phyloP scores from a whole-genome alignment of 768 basidiomycete genomes.

The Tephrocybe sp. region DNA sequence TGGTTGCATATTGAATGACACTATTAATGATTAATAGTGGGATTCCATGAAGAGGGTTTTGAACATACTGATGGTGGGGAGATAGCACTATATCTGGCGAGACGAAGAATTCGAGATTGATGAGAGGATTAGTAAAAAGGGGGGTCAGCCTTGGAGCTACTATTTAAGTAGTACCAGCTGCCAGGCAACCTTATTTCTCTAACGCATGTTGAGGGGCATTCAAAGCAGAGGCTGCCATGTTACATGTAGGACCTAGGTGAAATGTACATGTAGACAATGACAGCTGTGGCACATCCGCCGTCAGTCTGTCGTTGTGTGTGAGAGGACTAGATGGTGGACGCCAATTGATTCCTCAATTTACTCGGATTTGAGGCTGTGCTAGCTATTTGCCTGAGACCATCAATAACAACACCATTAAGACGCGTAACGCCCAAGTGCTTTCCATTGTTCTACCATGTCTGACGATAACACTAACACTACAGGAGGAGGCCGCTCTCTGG shows the following conservation, averaged over 20 bases:
- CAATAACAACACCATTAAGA: background rate
- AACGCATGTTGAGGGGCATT: too few species aligned
- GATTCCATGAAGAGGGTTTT: background rate
- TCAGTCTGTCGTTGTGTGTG: too few species aligned
- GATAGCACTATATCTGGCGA: background rate
- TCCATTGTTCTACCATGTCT: constrained; percentile 30
- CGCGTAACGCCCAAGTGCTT: constrained; percentile 1
- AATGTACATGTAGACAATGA: background rate
- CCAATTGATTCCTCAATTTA: too few species aligned
- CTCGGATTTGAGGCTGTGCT: too few species aligned
- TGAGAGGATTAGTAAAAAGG: too few species aligned
- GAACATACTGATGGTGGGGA: background rate
- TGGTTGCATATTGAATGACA: background rate
- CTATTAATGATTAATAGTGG: background rate
- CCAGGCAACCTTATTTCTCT: too few species aligned
- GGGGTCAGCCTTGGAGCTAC: too few species aligned
- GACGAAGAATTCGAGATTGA: too few species aligned
- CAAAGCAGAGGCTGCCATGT: too few species aligned
- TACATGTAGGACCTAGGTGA: background rate
- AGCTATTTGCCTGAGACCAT: background rate
- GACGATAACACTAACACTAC: constrained; percentile 25
- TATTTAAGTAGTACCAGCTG: too few species aligned
- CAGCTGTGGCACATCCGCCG: too few species aligned
- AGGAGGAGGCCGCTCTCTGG: constrained; percentile 42
- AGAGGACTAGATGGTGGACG: background rate